phyloP scores from a whole-genome alignment of 768 basidiomycete species.

The Fomitopsis pulvina region DNA sequence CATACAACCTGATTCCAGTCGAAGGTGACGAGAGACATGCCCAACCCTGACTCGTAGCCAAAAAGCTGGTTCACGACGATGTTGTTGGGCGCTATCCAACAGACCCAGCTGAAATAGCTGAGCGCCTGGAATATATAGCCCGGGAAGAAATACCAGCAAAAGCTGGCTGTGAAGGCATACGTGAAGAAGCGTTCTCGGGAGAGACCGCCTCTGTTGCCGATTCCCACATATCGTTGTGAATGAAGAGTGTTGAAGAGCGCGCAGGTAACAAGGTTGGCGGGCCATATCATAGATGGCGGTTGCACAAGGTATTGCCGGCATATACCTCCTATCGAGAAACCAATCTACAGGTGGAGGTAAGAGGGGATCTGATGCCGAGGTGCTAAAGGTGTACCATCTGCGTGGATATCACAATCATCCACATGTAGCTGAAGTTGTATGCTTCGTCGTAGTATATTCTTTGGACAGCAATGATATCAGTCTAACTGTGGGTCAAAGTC shows the following conservation, averaged over 20 bases:
- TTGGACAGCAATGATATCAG: conserved; percentile 41
- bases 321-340: conserved; percentile 37
- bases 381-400: conserved; percentile 14
- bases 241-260: conserved; percentile 41
- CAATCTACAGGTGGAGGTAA: conserved; percentile 21
- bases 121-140: conserved; percentile 62
- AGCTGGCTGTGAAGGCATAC: conserved; percentile 31
- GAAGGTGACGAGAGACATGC: conserved; percentile 71
- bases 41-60: conserved; percentile 39
- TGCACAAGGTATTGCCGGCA: conserved; percentile 38
- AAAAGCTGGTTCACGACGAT: conserved; percentile 69
- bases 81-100: conserved; percentile 69
- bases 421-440: conserved; percentile 32
- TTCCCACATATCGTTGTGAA: conserved; percentile 33
- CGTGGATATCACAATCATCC: conserved; percentile 36
- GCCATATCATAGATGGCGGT: conserved; percentile 42
- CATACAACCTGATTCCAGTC: conserved; percentile 53
- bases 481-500: conserved; percentile 12
- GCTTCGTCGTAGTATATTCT: conserved; percentile 37
- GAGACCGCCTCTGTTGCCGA: conserved; percentile 38
- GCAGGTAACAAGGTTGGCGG: conserved; percentile 33
- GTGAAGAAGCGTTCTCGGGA: conserved; percentile 49
- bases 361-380: not conserved
- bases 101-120: conserved; percentile 38
- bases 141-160: conserved; percentile 53